Conservation (phyloP, 1,284 basidiomycete species). For the Pyrrhoderma lamaoense region DNA sequence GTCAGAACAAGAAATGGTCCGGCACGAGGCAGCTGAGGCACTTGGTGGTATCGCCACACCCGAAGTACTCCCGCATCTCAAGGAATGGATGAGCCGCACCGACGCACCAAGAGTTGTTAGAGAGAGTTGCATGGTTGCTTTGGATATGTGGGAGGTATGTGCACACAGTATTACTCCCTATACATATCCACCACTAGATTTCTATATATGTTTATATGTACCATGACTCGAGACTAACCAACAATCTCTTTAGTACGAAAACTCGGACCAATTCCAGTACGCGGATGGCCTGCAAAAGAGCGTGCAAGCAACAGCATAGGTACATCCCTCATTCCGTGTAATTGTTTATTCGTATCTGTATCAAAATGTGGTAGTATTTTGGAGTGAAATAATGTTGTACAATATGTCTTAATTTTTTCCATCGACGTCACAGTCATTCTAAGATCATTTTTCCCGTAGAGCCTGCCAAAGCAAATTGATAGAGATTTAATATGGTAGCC, state of each 20-base stretch:
- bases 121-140: slow-evolving; percentile 93
- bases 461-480: too few species aligned
- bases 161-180: not conserved
- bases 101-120: slow-evolving; percentile 87
- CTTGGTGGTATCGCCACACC: slow-evolving; percentile 93
- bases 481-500: too few species aligned
- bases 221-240: too few species aligned
- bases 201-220: not conserved
- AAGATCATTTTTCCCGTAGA: too few species aligned
- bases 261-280: slow-evolving; percentile 87
- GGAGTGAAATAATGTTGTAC: not conserved
- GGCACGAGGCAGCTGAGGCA: slow-evolving; percentile 98
- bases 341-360: not conserved
- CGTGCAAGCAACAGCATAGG: too few species aligned
- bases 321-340: not conserved
- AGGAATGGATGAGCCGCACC: slow-evolving; percentile 74
- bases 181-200: slow-evolving; percentile 4
- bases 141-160: slow-evolving; percentile 94
- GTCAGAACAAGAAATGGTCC: slow-evolving; percentile 92
- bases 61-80: slow-evolving; percentile 80
- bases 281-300: slow-evolving; percentile 40
- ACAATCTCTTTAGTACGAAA: slow-evolving; percentile 84
- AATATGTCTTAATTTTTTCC: not conserved
- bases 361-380: not conserved
- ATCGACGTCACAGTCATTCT: too few species aligned